Base-by-base conservation (phyloP, 352 stramenopile species). In the Phytophthora citrophthora region DNA sequence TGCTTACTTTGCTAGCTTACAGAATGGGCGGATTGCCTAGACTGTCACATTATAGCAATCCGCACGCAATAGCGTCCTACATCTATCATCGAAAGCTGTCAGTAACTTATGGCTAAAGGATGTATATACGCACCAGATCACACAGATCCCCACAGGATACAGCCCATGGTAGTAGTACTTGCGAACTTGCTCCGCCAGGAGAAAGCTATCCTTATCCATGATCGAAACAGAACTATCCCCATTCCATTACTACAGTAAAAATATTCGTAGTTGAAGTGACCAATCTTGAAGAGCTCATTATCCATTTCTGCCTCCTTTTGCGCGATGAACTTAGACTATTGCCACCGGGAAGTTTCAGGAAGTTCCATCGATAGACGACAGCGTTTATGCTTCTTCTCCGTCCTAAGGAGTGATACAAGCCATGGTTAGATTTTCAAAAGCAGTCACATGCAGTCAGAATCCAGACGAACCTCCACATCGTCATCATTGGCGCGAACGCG, bases 161-260 rank as follows among this genome's bases (percentile, higher is more conserved):
- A 76, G 45, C 9, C 68, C 47, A 4, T 68, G 51, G 49, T 74
- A 72, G 49, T 83, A 68, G 45, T 70, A 77, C 58, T 74, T 72
- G 24, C 84, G 79, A 68, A 88, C 86, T 58, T 88, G 70, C 69
- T 86, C 83, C n/a, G 74, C 74, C 8, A 91, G 47, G 1, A 89
- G 58, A 27, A 86, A 69, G 15, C 38, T 43, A 18, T 58, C 55
- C n/a, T 67, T 36, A 43, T 60, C 29, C 36, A 52, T 54, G 23
- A 34, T 34, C 29, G 29, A 34, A 34, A 34, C 29, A 34, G 29
- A 34, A 34, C 29, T 13, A 10, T 34, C 29, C 8, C 36, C 11
- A 51, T 49, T 7, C 9, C 20, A 20, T 48, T 16, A 48, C 31
- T 9, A 4, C 41, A 20, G 20, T 61, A 64, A 45, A 57, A 57